phyloP scores from a whole-genome alignment of 2,329 filamentous ascomycete species.

The Magnaporthiopsis poae region DNA sequence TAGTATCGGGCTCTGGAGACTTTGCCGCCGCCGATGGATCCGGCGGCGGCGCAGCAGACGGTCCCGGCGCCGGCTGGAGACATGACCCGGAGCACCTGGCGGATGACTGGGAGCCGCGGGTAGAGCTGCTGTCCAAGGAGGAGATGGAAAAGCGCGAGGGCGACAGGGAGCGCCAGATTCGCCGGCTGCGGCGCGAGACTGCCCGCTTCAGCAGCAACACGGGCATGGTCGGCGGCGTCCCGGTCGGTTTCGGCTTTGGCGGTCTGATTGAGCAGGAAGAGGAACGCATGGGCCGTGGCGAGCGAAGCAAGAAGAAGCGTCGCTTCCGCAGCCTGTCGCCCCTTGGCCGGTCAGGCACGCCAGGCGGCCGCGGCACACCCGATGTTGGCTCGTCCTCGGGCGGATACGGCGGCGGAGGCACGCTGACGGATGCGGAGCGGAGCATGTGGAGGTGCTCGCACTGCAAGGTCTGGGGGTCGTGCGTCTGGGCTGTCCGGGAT shows the following conservation, averaged over 20 bases:
- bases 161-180: constrained; percentile 82
- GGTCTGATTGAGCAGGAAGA: constrained; percentile 51
- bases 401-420: constrained; percentile 56
- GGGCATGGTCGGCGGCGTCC: constrained; percentile 68
- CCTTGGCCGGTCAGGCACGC: constrained; percentile 55
- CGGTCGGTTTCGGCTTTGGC: constrained; percentile 43
- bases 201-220: constrained; percentile 81
- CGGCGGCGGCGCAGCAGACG: constrained; percentile 41
- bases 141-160: constrained; percentile 96
- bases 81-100: constrained; percentile 87
- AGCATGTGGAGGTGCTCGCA: constrained; percentile 78
- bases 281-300: constrained; percentile 81
- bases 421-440: constrained; percentile 68
- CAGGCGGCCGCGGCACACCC: constrained; percentile 66
- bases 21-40: not conserved
- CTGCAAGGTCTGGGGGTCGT: constrained; percentile 77
- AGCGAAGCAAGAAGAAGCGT: constrained; percentile 89
- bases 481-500: constrained; percentile 90
- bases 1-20: constrained; percentile 47
- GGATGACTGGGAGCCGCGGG: constrained; percentile 73
- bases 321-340: constrained; percentile 84
- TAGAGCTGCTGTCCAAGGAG: constrained; percentile 77
- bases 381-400: constrained; percentile 58
- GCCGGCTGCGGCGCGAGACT: constrained; percentile 78
- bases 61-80: constrained; percentile 76